Percentiles rank a stretch among this genome's conserved stretches.
phyloP scores from a whole-genome alignment of 768 basidiomycete species.

The Collybiopsis confluens region DNA sequence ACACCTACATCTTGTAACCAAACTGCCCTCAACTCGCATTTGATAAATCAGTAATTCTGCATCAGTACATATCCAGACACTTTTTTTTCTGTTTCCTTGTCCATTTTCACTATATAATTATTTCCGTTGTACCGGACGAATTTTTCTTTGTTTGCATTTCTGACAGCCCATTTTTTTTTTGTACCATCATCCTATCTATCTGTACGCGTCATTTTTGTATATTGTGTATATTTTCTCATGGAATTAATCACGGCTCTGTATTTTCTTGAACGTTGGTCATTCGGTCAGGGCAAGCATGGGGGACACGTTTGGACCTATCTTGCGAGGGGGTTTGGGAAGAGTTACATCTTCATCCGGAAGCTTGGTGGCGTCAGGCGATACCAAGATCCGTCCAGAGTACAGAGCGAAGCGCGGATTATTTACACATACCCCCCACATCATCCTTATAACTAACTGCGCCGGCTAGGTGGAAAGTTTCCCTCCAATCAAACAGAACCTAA shows the following conservation, averaged over 20 bases:
- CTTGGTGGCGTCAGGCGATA: no score
- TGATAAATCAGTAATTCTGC: no score
- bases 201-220: conserved; percentile 10
- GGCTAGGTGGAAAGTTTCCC: background rate
- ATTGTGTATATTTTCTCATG: background rate
- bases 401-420: background rate
- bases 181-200: conserved; percentile 22
- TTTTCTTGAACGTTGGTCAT: background rate
- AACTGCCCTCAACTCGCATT: no score
- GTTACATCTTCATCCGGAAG: no score
- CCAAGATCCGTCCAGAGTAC: background rate
- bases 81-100: background rate
- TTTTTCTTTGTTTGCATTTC: no score
- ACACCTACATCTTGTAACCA: no score
- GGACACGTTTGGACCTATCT: no score
- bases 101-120: conserved; percentile 19
- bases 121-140: conserved; percentile 13
- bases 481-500: no score
- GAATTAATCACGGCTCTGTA: background rate
- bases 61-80: no score
- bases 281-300: no score
- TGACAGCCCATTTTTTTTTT: conserved; percentile 23
- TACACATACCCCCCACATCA: no score
- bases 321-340: no score
- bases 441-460: background rate